Evolutionary conservation across 1,139 yeast species (phyloP), one percentile per base, ranked within the genome.

Genomic region (Martiniozyma asiatica): DNA sequence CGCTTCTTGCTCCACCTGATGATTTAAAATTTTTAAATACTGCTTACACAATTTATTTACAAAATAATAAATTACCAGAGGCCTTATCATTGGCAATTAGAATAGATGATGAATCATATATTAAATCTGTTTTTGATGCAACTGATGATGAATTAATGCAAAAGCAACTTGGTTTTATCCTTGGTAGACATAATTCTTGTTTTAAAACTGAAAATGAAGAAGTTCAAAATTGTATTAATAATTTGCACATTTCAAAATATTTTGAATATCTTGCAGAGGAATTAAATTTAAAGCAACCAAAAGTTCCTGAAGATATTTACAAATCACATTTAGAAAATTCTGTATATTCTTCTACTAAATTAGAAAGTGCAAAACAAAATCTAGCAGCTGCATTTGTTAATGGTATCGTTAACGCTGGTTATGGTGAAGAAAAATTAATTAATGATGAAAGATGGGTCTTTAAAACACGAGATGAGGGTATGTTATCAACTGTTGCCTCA

Each of bases 311-410:
- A 58, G 98, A 92, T 56, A 72, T 89, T 37, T 87, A 85, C 59
- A 87, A 87, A 55, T 74, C 87, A 20, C 95, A 89, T 52, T 64
- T 87, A 45, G 97, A 87, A 49, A 47, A 45, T 17, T 44, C 51
- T 8, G 36, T 44, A 11, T 65, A 67, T 36, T 73, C 78, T 7
- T 65, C 78, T 20, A 51, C 64, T 3, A 69, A 79, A n/a, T 63
- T 85, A 42, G 96, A 85, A 55, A 81, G 95, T 25, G 95, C 96
- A 13, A 87, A 85, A 52, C 97, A 89, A 56, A 89, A 87, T 53
- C 65, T 89, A 47, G 98, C 97, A n/a, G 76, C 94, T 5, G 73
- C 92, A 13, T 89, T 92, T 57, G 97, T 87, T 31, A 92, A 85
- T 51, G 81, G 89, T 4, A 84, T 87, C 52, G 68, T 85, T 43